Evolutionary conservation across 805 yeast species (phyloP).

Genomic region (Vanderwaltozyma tropicalis): DNA sequence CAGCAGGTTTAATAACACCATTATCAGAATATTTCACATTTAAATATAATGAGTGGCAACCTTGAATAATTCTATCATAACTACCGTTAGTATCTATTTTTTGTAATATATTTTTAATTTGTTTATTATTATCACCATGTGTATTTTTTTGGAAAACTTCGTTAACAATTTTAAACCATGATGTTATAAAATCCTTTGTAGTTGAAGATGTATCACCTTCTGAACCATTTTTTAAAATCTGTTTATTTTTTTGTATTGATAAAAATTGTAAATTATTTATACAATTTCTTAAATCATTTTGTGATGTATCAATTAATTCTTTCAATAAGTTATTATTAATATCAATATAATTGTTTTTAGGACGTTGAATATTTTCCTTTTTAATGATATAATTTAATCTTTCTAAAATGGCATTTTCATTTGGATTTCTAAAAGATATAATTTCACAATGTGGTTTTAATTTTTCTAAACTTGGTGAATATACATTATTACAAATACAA

Average conservation of each 20-base stretch:
- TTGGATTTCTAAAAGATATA: slow-evolving; percentile 52
- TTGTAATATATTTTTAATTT: slow-evolving; percentile 38
- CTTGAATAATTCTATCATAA: slow-evolving; percentile 55
- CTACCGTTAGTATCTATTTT: slow-evolving; percentile 38
- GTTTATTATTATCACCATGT: slow-evolving; percentile 35
- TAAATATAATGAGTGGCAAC: slow-evolving; percentile 61
- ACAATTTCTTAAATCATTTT: slow-evolving; percentile 80
- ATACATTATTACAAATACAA: slow-evolving; percentile 84
- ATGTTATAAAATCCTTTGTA: slow-evolving; percentile 47
- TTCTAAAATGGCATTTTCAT: slow-evolving; percentile 35
- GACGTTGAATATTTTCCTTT: slow-evolving; percentile 32
- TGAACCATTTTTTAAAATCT: slow-evolving; percentile 10
- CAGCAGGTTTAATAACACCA: slow-evolving; percentile 45
- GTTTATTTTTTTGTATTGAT: slow-evolving; percentile 6
- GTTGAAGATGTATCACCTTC: slow-evolving; percentile 9
- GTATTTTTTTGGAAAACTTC: slow-evolving; percentile 47
- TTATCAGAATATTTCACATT: slow-evolving; percentile 56
- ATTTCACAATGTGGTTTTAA: slow-evolving; percentile 67
- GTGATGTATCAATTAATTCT: slow-evolving; percentile 58
- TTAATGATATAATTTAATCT: slow-evolving; percentile 44
- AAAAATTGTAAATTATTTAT: slow-evolving; percentile 71
- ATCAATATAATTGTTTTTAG: slow-evolving; percentile 1
- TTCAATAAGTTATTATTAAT: slow-evolving; percentile 43
- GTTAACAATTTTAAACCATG: slow-evolving; percentile 61
- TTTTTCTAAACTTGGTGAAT: slow-evolving; percentile 62